Base-by-base conservation (phyloP, 1,284 basidiomycete species). In the Pterula multifida region DNA sequence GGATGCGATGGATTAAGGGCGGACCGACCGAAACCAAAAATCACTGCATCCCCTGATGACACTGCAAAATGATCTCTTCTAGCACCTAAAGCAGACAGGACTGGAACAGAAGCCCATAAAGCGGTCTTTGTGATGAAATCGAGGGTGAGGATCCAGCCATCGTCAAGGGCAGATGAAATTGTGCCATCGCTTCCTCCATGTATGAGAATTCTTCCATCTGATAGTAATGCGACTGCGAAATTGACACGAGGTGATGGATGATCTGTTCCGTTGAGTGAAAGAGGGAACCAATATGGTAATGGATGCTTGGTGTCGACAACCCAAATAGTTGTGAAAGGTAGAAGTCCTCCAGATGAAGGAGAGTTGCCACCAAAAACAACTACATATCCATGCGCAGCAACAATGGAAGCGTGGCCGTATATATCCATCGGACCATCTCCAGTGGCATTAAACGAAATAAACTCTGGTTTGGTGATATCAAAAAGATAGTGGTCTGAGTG, bases 321-420 rank as follows among this genome's bases (percentile, higher is more conserved):
- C 73, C 80, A 89, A 9, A 88, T 66, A 0, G 66, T 76, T 24
- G 69, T 68, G 57, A 90, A 71, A 0, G 81, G 68, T 1, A 81
- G 54, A 12, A 88, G 67, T 3, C 65, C 53, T 1, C 65, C 67
- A 48, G 65, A 62, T 1, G 76, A 75, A 3, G 69, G 73, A 19
- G 69, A 73, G 55, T 77, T 81, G 1, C 90, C 90, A 15, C 89
- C 90, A 50, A 92, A 72, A 1, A 89, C 75, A n/a, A 91, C 58
- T 22, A 92, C 63, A 4, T 73, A 72, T 3, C 82, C 85, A 57
- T 87, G 80, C 0, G 72, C 60, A 1, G 90, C 69, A 2, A 85
- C 69, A 47, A 86, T 63, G 1, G 84, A 80, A 3, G 70, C 66
- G 59, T 92, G 90, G 1, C 87, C 86, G 56, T 75, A 81, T 3